Percentiles rank a stretch among this genome's conserved stretches.
phyloP scores from a whole-genome alignment of 1,284 basidiomycete genomes.

The Melampsora abietis-canadensis region DNA sequence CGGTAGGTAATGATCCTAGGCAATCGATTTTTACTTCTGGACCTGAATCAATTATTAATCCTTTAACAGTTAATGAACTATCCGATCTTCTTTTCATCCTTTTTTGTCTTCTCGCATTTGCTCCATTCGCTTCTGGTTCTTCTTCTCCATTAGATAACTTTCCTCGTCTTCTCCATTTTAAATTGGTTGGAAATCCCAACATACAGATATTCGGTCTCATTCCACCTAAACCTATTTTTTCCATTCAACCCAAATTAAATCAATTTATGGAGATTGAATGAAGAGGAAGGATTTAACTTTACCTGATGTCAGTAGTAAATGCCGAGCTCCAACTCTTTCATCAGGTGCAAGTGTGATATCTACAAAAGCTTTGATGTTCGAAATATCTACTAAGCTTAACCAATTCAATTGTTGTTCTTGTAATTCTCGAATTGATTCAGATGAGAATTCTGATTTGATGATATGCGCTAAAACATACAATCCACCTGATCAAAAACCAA shows the following conservation, averaged over 20 bases:
- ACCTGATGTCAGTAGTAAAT: constrained; percentile 31
- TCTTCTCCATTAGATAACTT: constrained; percentile 12
- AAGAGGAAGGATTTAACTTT: no score
- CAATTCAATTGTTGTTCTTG: constrained; percentile 41
- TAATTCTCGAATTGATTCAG: constrained; percentile 36
- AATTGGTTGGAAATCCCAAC: constrained; percentile 37
- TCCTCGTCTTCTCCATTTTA: constrained; percentile 32
- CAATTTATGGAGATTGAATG: no score
- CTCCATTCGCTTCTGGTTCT: not conserved
- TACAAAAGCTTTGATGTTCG: constrained; percentile 41
- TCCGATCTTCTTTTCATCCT: constrained; percentile 20
- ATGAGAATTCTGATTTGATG: constrained; percentile 40
- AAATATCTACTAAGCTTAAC: constrained; percentile 40
- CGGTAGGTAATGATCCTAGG: constrained; percentile 33
- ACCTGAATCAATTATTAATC: constrained; percentile 16
- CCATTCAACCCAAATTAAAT: not conserved
- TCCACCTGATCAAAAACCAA: constrained; percentile 9
- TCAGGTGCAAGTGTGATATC: constrained; percentile 36
- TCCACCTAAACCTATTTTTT: constrained; percentile 26
- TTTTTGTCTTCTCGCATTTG: not conserved
- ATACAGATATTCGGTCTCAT: constrained; percentile 43
- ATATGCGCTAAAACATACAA: constrained; percentile 37
- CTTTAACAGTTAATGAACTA: constrained; percentile 29
- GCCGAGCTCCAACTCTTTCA: constrained; percentile 39
- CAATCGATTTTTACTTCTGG: constrained; percentile 13